Evolutionary conservation across 2,329 filamentous ascomycete genomes (phyloP).

Genomic region (Leptoxyphium fumago): DNA sequence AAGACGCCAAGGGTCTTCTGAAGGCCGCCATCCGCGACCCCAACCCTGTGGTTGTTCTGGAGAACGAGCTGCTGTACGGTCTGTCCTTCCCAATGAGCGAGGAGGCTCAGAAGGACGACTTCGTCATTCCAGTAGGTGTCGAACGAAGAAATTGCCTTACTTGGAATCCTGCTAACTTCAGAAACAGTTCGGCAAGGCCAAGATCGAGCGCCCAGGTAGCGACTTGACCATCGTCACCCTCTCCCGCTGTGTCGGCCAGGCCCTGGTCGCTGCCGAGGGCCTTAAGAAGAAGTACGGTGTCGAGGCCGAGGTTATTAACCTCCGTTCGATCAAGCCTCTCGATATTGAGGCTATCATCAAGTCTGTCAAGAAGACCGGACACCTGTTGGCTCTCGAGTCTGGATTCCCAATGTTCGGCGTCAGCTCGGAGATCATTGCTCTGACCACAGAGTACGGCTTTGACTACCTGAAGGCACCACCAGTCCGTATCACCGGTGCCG

Average conservation of each 20-base stretch:
- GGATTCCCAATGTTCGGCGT: slow-evolving; percentile 95
- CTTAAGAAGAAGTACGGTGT: slow-evolving; percentile 95
- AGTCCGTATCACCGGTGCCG: slow-evolving; percentile 85
- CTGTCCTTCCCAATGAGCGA: slow-evolving; percentile 94
- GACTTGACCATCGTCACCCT: slow-evolving; percentile 91
- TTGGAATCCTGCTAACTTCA: slow-evolving; percentile 4
- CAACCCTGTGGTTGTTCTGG: slow-evolving; percentile 70
- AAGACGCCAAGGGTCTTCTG: slow-evolving; percentile 94
- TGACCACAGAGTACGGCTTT: slow-evolving; percentile 95
- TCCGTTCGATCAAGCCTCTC: slow-evolving; percentile 91
- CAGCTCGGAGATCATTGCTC: slow-evolving; percentile 77
- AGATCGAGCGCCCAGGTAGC: slow-evolving; percentile 92
- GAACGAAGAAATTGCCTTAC: not conserved
- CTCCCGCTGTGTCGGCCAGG: slow-evolving; percentile 90
- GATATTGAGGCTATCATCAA: slow-evolving; percentile 91
- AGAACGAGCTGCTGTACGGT: slow-evolving; percentile 64
- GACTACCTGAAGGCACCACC: slow-evolving; percentile 94
- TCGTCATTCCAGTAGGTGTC: slow-evolving; percentile 60
- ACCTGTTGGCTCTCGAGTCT: slow-evolving; percentile 81
- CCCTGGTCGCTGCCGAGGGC: slow-evolving; percentile 71
- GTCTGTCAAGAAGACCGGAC: slow-evolving; percentile 96
- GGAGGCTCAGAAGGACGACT: slow-evolving; percentile 88
- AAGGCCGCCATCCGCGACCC: slow-evolving; percentile 98
- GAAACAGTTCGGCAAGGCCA: slow-evolving; percentile 76
- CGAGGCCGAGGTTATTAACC: slow-evolving; percentile 92